Conservation (phyloP, 1,284 basidiomycete genomes). For the Ustanciosporium gigantosporum region DNA sequence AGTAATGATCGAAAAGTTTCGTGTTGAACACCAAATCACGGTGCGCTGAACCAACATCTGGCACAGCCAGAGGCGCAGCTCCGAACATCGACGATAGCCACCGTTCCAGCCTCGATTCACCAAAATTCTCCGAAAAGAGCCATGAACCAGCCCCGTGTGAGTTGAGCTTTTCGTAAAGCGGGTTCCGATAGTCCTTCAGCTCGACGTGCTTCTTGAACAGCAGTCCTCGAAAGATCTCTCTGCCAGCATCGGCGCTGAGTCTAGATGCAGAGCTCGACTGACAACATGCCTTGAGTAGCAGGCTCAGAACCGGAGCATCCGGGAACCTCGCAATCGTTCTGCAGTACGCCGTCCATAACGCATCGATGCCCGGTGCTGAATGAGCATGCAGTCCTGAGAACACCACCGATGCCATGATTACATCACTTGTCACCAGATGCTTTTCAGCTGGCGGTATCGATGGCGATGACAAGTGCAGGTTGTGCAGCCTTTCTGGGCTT, state of each 20-base stretch:
- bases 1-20: conserved; percentile 27
- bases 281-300: conserved; percentile 25
- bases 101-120: conserved; percentile 15
- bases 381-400: conserved; percentile 17
- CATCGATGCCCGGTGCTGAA: conserved; percentile 9
- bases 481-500: background rate
- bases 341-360: conserved; percentile 22
- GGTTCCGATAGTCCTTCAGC: conserved; percentile 9
- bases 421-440: conserved; percentile 2
- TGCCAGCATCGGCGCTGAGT: conserved; percentile 7
- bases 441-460: no score
- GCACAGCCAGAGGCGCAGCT: background rate
- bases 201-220: conserved; percentile 26
- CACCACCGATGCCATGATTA: conserved; percentile 18
- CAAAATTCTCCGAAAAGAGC: conserved; percentile 18
- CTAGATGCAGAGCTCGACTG: background rate
- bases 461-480: no score
- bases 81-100: conserved; percentile 25
- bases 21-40: conserved; percentile 12
- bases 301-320: conserved; percentile 19
- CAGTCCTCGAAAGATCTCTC: conserved; percentile 17
- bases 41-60: background rate
- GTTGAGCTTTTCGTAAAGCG: conserved; percentile 6
- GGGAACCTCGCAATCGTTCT: conserved; percentile 20
- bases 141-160: conserved; percentile 8